Conservation (phyloP, 345 rosid genomes). For the Geranium brycei region DNA sequence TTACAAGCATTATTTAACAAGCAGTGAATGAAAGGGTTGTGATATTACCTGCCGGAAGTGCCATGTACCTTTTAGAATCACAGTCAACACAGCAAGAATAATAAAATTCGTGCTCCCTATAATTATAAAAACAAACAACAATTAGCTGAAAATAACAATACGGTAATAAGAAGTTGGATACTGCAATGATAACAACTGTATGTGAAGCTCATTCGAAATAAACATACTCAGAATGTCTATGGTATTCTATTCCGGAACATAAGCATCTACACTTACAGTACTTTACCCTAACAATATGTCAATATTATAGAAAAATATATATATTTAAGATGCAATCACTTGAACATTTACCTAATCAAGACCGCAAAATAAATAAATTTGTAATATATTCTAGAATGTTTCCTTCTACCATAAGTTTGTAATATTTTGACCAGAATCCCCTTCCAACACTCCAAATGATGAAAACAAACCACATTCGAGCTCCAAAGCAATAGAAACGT, state of each 20-base stretch:
- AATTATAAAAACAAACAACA: slow-evolving; percentile 21
- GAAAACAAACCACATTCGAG: too few species aligned
- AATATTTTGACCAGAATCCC: neutral
- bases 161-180: neutral
- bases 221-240: neutral
- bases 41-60: slow-evolving; percentile 68
- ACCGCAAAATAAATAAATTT: too few species aligned
- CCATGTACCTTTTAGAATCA: slow-evolving; percentile 67
- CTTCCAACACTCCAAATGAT: neutral
- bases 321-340: too few species aligned
- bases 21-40: neutral
- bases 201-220: neutral
- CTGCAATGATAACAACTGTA: too few species aligned
- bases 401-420: too few species aligned
- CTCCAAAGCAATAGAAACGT: neutral
- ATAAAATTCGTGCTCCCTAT: slow-evolving; percentile 87
- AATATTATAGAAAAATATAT: too few species aligned
- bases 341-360: too few species aligned
- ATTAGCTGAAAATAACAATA: neutral
- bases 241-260: neutral
- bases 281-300: neutral
- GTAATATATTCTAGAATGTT: too few species aligned
- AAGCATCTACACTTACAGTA: neutral
- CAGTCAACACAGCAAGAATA: slow-evolving; percentile 63
- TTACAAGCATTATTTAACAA: neutral